Evolutionary conservation across 768 basidiomycete genomes (phyloP).

Genomic region (Hygrophorus pudorinus): DNA sequence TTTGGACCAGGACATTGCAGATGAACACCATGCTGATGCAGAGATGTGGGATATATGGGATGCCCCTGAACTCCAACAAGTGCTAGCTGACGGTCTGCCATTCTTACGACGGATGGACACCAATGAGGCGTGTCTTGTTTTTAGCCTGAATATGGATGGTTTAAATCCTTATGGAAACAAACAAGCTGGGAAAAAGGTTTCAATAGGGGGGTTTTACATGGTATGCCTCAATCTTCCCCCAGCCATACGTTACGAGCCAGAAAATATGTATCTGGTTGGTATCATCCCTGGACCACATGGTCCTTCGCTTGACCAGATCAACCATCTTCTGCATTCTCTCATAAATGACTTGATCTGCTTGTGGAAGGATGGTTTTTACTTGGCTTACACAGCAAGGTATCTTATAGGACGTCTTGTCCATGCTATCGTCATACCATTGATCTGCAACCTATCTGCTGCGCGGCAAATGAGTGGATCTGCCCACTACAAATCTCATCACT

Average conservation of each 20-base stretch:
- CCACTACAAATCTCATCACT: constrained; percentile 8
- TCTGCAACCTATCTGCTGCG: constrained; percentile 27
- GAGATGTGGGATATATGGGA: constrained; percentile 21
- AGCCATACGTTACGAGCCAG: no score
- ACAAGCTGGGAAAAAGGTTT: constrained; percentile 16
- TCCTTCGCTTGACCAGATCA: constrained; percentile 22
- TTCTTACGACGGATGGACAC: constrained; percentile 10
- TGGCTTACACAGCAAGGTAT: constrained; percentile 14
- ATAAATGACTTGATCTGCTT: constrained; percentile 25
- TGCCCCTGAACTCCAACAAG: constrained; percentile 15
- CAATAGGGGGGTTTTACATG: constrained; percentile 20
- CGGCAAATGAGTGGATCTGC: constrained; percentile 21
- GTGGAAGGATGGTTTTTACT: constrained; percentile 23
- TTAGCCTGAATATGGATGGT: constrained; percentile 23
- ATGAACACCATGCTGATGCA: constrained; percentile 2
- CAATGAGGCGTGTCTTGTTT: constrained; percentile 17
- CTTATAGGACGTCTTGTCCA: constrained; percentile 18
- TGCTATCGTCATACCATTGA: constrained; percentile 19
- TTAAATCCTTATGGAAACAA: constrained; percentile 28
- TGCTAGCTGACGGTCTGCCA: constrained; percentile 17
- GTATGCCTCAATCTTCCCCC: constrained; percentile 27
- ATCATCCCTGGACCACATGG: constrained; percentile 32
- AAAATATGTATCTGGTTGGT: no score
- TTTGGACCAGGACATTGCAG: constrained; percentile 14
- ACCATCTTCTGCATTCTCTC: constrained; percentile 28